Base-by-base conservation (phyloP, 495 filamentous ascomycete genomes). In the Penicillium paradoxum region DNA sequence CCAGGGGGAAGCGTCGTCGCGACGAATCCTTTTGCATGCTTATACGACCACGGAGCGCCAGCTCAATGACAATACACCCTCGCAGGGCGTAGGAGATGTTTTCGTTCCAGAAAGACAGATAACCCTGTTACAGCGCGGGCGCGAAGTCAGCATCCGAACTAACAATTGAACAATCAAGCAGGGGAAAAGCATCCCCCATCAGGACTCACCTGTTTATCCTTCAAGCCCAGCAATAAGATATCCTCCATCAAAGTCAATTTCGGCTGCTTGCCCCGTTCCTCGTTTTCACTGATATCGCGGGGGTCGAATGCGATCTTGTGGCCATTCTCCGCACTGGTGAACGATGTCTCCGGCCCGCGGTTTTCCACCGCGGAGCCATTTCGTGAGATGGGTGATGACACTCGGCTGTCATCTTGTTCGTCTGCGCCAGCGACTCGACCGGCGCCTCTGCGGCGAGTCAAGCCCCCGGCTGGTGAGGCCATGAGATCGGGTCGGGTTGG, bases 81-180 rank as follows among this genome's bases (percentile, higher is more conserved):
- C 93, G 86, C 54, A 98, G 77, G 52, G 93, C 93, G 70, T 98
- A 98, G 25, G 91, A 96, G 53, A 98, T 98, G 72, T 98, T 97
- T 72, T 98, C 93, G 68, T 98, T 98, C 93, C 93, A 98, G 73
- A 97, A 97, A 7, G 95, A 97, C 54, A 97, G 84, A 70, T 97
- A 96, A 56, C 93, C 93, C 89, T 96, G 62, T 56, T 44, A 61
- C 36, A 29, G 45, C 51, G 25, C 42, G 52, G 34, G 27, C 33
- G 21, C 22, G 27, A 42, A n/a, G 55, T 68, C 58, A 71, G 62
- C 57, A 54, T 56, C 46, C 39, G 21, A 40, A 32, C 24, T 37
- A 37, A 33, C 6, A 15, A 40, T 55, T 43, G 19, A 30, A 14
- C 18, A 22, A 49, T 38, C 14, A 13, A 27, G 7, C 40, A 19